phyloP scores from a whole-genome alignment of 768 basidiomycete species.

The Rhodosporidiobolus sp. region DNA sequence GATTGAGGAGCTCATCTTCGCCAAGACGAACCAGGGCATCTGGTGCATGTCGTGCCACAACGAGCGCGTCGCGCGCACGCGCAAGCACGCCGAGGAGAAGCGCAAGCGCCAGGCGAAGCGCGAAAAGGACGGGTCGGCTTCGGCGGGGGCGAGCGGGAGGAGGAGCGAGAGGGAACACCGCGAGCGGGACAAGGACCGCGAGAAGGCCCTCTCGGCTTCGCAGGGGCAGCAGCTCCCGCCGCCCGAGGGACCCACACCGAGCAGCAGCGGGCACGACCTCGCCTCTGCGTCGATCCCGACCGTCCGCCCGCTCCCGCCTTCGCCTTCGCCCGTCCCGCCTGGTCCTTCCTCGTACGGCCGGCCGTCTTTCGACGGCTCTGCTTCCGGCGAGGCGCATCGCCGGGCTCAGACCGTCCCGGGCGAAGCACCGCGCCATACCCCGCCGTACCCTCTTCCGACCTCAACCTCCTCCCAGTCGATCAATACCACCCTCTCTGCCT shows the following conservation, averaged over 20 bases:
- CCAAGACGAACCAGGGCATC: conserved; percentile 95
- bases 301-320: conserved; percentile 15
- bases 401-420: conserved; percentile 10
- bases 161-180: conserved; percentile 15
- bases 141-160: not conserved
- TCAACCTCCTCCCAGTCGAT: conserved; percentile 14
- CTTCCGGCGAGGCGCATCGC: not conserved
- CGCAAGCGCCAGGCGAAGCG: conserved; percentile 52
- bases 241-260: too few species aligned
- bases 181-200: conserved; percentile 16
- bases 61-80: conserved; percentile 88
- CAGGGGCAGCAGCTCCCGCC: too few species aligned
- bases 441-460: conserved; percentile 7
- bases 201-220: not conserved
- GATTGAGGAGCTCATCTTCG: conserved; percentile 97
- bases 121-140: conserved; percentile 26
- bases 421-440: conserved; percentile 16
- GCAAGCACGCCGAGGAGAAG: conserved; percentile 79
- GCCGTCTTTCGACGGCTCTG: not conserved
- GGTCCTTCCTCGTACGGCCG: not conserved
- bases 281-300: not conserved
- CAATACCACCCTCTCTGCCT: not conserved
- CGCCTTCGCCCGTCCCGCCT: not conserved
- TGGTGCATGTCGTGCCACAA: conserved; percentile 95
- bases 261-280: not conserved